Conservation (phyloP, 768 basidiomycete genomes). For the Ramaria sp. region DNA sequence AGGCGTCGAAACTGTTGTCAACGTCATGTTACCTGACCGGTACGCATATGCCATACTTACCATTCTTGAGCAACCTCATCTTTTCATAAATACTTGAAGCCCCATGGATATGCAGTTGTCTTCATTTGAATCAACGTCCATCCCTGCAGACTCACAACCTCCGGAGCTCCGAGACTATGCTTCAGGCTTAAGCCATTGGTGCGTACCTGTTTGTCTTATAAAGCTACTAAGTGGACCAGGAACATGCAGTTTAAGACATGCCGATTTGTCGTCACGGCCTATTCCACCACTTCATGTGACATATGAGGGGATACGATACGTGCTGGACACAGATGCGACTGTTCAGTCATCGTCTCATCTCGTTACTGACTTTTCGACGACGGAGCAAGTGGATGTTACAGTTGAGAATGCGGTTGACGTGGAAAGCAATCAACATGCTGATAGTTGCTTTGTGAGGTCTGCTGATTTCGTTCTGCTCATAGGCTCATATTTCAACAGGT, state of each 20-base stretch:
- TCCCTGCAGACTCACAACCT: slow-evolving; percentile 28
- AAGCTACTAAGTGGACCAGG: slow-evolving; percentile 3
- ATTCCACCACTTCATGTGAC: slow-evolving; percentile 8
- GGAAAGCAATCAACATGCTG: slow-evolving; percentile 40
- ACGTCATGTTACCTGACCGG: slow-evolving; percentile 53
- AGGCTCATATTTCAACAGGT: slow-evolving; percentile 27
- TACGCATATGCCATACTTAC: slow-evolving; percentile 15
- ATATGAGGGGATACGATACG: slow-evolving; percentile 24
- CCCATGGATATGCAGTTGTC: slow-evolving; percentile 50
- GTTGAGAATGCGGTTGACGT: slow-evolving; percentile 44
- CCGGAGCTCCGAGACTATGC: slow-evolving; percentile 30
- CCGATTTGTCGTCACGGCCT: slow-evolving; percentile 30
- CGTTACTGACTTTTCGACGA: slow-evolving; percentile 6
- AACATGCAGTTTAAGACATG: slow-evolving; percentile 23
- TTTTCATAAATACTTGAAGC: slow-evolving; percentile 21
- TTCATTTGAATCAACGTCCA: slow-evolving; percentile 22
- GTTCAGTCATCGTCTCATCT: slow-evolving; percentile 29
- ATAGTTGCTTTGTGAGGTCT: slow-evolving; percentile 42
- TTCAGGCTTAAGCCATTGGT: background rate
- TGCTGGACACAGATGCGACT: slow-evolving; percentile 36
- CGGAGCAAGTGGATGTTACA: slow-evolving; percentile 10
- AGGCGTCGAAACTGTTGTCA: slow-evolving; percentile 29
- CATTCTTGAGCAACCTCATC: background rate
- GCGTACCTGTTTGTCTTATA: slow-evolving; percentile 8
- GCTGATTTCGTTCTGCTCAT: background rate